Percentiles rank a stretch among this genome's conserved stretches.
These are phyloP conservation scores for Aspergillus tubingensis DNA, from an alignment of 2,329 filamentous ascomycete genomes.

Conservation along the genomic window DNA sequence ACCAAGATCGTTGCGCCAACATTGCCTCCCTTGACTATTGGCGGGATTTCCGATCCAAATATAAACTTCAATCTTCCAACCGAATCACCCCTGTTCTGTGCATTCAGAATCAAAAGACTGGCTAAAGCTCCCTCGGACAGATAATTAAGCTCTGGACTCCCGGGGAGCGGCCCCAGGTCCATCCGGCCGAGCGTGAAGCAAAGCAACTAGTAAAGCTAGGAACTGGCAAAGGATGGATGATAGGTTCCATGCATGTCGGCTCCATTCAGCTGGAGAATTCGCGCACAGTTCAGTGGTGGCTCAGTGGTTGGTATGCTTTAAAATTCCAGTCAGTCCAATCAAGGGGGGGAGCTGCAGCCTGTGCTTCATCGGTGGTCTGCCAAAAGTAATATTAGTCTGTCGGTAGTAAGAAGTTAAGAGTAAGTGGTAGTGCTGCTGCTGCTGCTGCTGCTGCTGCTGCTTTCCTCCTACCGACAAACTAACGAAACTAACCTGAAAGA, in stretches of 20 bases:
- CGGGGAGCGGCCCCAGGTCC: background rate
- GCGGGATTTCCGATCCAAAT: background rate
- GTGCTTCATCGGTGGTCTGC: background rate
- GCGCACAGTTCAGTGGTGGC: background rate
- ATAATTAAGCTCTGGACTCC: background rate
- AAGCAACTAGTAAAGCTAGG: background rate
- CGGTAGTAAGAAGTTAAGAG: too few species aligned
- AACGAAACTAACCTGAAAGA: background rate
- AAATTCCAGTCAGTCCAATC: conserved; percentile 2
- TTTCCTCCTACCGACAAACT: background rate
- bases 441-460: background rate
- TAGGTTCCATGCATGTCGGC: conserved; percentile 1
- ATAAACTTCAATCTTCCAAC: background rate
- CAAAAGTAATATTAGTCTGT: too few species aligned
- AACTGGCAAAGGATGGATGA: background rate
- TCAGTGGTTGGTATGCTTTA: conserved; percentile 2
- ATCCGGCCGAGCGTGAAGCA: background rate
- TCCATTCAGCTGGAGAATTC: conserved; percentile 1
- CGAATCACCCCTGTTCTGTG: background rate
- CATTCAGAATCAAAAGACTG: background rate
- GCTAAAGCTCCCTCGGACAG: background rate
- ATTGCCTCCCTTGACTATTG: background rate
- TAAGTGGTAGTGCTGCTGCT: too few species aligned
- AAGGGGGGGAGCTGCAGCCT: background rate
- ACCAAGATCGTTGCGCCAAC: background rate